Percentiles rank a stretch among this genome's conserved stretches.
Evolutionary conservation across 2,329 filamentous ascomycete species (phyloP).

Genomic region (Zopfia rhizophila): DNA sequence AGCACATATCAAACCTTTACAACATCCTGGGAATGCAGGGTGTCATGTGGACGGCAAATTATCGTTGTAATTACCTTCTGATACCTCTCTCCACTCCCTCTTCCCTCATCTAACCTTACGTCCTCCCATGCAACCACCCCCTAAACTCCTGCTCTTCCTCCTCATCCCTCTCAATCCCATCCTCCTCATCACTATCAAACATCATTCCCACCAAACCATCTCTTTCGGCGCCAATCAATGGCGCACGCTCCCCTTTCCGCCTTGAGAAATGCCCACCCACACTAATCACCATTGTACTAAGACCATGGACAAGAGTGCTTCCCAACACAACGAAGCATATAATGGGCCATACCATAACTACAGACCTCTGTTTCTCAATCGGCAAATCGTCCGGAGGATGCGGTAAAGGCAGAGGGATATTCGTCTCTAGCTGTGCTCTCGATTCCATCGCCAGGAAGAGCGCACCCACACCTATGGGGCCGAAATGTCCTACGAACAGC

Average conservation of each 20-base stretch:
- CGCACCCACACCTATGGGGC: conserved; percentile 67
- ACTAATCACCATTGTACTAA: conserved; percentile 63
- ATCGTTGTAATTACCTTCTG: too few species aligned
- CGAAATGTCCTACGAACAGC: conserved; percentile 66
- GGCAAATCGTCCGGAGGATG: conserved; percentile 53
- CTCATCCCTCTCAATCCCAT: conserved; percentile 30
- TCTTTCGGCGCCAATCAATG: conserved; percentile 61
- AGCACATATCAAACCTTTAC: too few species aligned
- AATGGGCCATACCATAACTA: conserved; percentile 64
- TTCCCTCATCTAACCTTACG: too few species aligned
- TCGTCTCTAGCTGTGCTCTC: conserved; percentile 63
- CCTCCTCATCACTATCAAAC: conserved; percentile 50
- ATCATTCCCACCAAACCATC: conserved; percentile 63
- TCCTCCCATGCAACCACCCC: conserved; percentile 3
- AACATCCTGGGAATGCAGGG: too few species aligned
- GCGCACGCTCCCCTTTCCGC: conserved; percentile 59
- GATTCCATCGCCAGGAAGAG: conserved; percentile 68
- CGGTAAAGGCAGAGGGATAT: conserved; percentile 56
- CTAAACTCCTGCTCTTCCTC: conserved; percentile 14
- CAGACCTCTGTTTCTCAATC: conserved; percentile 47
- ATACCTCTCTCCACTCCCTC: too few species aligned
- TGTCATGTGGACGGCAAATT: too few species aligned
- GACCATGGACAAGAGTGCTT: conserved; percentile 64
- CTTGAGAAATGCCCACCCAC: conserved; percentile 60
- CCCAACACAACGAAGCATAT: conserved; percentile 66